Base-by-base conservation (phyloP, 345 rosid species). In the Lepidium aucheri region DNA sequence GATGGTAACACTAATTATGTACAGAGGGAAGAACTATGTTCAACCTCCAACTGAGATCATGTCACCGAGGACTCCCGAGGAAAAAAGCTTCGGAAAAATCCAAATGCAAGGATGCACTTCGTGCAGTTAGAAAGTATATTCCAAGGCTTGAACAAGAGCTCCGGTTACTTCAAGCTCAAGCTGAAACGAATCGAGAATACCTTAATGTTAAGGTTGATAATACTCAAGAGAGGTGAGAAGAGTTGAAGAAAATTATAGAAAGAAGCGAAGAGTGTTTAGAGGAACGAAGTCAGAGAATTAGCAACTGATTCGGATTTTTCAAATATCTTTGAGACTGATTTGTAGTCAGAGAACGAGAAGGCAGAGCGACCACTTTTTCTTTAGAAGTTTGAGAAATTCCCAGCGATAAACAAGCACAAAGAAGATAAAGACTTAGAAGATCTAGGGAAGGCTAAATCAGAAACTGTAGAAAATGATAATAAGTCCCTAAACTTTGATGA, bases 21-120 rank as follows among this genome's bases (percentile, higher is more conserved):
- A 94, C 55, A 79, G 96, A 78, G 97, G 97, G 64, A 88, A 94
- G 84, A 94, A 94, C 66, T 90, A 94, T 76, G 74, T 80, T 11
- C 99, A 90, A 51, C 95, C 99, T 12, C 98, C 98, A 8, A 89
- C 97, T 11, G 97, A 94, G 65, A 94, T 90, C 35, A 89, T 92
- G 98, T 90, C 91, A 3, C 97, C 97, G 0, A 76, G 95, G 80
- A 80, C 89, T 93, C 42, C 77, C 90, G 0, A 81, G 96, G 74
- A 90, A 84, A 76, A 93, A 93, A 91, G 98, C 88, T 59, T 68
- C 88, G 82, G 99, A 94, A 60, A 94, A 89, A 63, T 90, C 97
- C 46, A 94, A 85, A 63, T 86, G 81, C 60, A 70, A 90, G 63
- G 99, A 94, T 58, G 89, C 84, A 2, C 88, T 94, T 39, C 82